Evolutionary conservation across 352 stramenopile genomes (phyloP).

Genomic region (Phytophthora brassicae): DNA sequence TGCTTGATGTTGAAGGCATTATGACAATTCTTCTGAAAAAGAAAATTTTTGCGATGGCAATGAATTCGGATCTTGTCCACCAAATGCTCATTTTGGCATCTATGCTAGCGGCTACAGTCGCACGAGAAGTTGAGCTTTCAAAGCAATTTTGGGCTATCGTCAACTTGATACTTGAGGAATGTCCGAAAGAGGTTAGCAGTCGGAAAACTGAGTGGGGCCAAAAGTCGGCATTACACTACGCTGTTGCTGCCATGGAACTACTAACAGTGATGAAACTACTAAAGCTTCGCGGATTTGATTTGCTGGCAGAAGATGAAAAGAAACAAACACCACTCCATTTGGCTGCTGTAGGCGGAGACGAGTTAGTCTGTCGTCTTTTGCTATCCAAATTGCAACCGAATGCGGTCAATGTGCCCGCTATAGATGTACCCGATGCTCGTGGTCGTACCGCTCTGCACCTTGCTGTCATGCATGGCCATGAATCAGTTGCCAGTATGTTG

Average conservation of each 20-base stretch:
- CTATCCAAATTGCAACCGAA: conserved; percentile 28
- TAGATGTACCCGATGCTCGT: conserved; percentile 36
- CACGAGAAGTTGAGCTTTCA: conserved; percentile 28
- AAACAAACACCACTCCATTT: conserved; percentile 56
- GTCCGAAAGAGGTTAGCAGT: conserved; percentile 29
- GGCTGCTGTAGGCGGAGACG: conserved; percentile 43
- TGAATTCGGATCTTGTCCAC: conserved; percentile 51
- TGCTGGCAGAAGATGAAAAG: conserved; percentile 43
- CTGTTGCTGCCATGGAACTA: conserved; percentile 42
- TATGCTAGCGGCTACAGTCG: conserved; percentile 40
- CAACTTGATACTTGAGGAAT: conserved; percentile 33
- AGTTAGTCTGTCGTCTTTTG: conserved; percentile 41
- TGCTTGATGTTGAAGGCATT: conserved; percentile 47
- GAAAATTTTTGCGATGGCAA: conserved; percentile 19
- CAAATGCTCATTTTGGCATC: conserved; percentile 42
- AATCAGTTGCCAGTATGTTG: conserved; percentile 41
- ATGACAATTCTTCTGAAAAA: conserved; percentile 48
- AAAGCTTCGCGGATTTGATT: conserved; percentile 40
- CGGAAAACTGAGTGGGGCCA: conserved; percentile 43
- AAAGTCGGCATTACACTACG: conserved; percentile 50
- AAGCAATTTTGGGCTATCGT: conserved; percentile 54
- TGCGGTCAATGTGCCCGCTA: conserved; percentile 16
- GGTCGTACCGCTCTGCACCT: conserved; percentile 54
- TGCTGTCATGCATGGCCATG: conserved; percentile 48
- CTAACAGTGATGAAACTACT: conserved; percentile 39